Evolutionary conservation across 768 basidiomycete species (phyloP).

Genomic region (Mycena polygramma): DNA sequence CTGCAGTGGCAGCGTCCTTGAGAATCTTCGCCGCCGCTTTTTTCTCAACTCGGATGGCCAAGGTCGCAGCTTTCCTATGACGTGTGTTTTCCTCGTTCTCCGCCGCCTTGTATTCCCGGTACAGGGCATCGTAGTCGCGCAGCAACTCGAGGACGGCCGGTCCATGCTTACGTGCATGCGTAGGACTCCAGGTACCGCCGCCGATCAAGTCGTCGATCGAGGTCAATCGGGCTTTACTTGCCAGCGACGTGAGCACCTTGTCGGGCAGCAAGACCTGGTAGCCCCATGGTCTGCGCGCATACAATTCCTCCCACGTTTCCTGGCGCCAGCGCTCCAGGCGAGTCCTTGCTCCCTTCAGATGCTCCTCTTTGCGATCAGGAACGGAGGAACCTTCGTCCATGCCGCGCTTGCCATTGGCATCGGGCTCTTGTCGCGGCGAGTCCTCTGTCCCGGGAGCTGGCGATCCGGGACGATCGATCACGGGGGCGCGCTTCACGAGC

Average conservation of each 20-base stretch:
- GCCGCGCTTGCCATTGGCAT: neutral
- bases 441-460: slow-evolving; percentile 3
- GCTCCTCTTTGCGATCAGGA: neutral
- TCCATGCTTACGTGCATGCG: slow-evolving; percentile 38
- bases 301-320: neutral
- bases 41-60: neutral
- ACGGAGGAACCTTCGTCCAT: neutral
- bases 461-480: neutral
- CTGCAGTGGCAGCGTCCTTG: neutral
- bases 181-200: slow-evolving; percentile 21
- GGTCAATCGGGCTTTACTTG: slow-evolving; percentile 29
- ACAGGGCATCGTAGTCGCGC: neutral
- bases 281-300: slow-evolving; percentile 17
- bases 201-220: slow-evolving; percentile 35
- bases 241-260: slow-evolving; percentile 36
- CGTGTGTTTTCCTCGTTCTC: slow-evolving; percentile 14
- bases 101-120: neutral
- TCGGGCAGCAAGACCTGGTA: slow-evolving; percentile 31
- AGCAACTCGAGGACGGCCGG: slow-evolving; percentile 37
- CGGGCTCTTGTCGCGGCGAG: neutral
- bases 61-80: neutral
- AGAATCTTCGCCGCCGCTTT: neutral
- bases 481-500: neutral
- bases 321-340: slow-evolving; percentile 9
- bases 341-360: neutral